These are phyloP conservation scores for Petasospora fabianii DNA, from an alignment of 1,139 yeast genomes.

Conservation along the genomic window DNA sequence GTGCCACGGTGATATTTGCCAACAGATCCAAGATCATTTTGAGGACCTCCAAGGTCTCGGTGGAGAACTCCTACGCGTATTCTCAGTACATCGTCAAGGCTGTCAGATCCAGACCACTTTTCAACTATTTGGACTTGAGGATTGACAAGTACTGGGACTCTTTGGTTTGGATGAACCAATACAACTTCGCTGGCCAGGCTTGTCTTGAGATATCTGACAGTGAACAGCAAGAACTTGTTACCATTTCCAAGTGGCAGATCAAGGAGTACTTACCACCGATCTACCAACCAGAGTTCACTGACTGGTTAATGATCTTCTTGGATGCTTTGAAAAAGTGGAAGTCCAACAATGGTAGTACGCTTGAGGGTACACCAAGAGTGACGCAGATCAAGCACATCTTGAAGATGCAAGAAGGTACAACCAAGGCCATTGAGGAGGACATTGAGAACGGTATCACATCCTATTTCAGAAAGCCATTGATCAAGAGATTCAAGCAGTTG, in stretches of 20 bases:
- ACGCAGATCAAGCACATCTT: slow-evolving; percentile 63
- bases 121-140: slow-evolving; percentile 73
- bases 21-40: slow-evolving; percentile 72
- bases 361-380: slow-evolving; percentile 50
- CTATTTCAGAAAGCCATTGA: slow-evolving; percentile 57
- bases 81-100: slow-evolving; percentile 85
- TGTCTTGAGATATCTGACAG: slow-evolving; percentile 57
- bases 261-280: slow-evolving; percentile 69
- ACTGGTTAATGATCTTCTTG: slow-evolving; percentile 77
- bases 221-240: slow-evolving; percentile 54
- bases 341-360: slow-evolving; percentile 33
- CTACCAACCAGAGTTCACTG: slow-evolving; percentile 78
- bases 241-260: slow-evolving; percentile 78
- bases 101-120: slow-evolving; percentile 75
- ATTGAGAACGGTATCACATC: slow-evolving; percentile 38
- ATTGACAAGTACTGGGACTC: slow-evolving; percentile 87
- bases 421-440: slow-evolving; percentile 35
- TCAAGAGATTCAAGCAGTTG: slow-evolving; percentile 63
- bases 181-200: slow-evolving; percentile 81
- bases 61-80: slow-evolving; percentile 88
- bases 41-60: slow-evolving; percentile 71
- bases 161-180: slow-evolving; percentile 91
- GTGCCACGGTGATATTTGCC: slow-evolving; percentile 77
- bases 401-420: slow-evolving; percentile 36
- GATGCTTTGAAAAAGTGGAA: slow-evolving; percentile 66